Conservation (phyloP, 139 green algal genomes). For the Raphidocelis subcapitata region DNA sequence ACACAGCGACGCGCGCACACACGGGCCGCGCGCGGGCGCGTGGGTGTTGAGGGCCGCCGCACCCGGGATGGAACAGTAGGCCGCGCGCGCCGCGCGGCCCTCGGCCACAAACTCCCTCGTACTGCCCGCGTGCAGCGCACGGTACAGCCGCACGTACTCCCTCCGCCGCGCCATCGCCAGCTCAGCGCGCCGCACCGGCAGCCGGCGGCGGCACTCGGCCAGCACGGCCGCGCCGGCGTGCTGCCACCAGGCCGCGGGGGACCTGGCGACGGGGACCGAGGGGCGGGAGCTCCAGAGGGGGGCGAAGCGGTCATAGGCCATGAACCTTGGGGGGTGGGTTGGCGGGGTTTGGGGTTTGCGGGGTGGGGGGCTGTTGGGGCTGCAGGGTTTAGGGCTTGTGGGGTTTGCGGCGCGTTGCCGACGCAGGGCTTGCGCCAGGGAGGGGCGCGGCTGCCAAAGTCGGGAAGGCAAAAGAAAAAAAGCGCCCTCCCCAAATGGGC, state of each 20-base stretch:
- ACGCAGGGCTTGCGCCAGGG: not conserved
- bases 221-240: conserved; percentile 40
- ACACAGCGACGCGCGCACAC: not conserved
- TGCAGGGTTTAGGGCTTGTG: not conserved
- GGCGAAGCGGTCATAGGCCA: conserved; percentile 1
- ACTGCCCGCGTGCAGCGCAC: conserved; percentile 19
- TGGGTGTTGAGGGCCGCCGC: not conserved
- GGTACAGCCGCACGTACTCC: conserved; percentile 29
- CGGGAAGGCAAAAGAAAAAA: not conserved
- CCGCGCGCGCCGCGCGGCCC: too few relatives aligned
- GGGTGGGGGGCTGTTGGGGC: not conserved
- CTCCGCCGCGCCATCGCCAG: conserved; percentile 25
- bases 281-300: conserved; percentile 16
- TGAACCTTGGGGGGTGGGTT: conserved; percentile 2
- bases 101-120: conserved; percentile 2
- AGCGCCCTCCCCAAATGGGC: too few relatives aligned
- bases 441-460: not conserved
- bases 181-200: conserved; percentile 8
- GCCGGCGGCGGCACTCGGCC: conserved; percentile 33
- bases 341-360: not conserved
- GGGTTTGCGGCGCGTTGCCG: not conserved
- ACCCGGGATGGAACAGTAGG: not conserved
- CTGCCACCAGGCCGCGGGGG: conserved; percentile 47
- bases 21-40: not conserved
- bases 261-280: conserved; percentile 1